phyloP scores from a whole-genome alignment of 2,329 filamentous ascomycete species.

The Ophiostoma sp. region DNA sequence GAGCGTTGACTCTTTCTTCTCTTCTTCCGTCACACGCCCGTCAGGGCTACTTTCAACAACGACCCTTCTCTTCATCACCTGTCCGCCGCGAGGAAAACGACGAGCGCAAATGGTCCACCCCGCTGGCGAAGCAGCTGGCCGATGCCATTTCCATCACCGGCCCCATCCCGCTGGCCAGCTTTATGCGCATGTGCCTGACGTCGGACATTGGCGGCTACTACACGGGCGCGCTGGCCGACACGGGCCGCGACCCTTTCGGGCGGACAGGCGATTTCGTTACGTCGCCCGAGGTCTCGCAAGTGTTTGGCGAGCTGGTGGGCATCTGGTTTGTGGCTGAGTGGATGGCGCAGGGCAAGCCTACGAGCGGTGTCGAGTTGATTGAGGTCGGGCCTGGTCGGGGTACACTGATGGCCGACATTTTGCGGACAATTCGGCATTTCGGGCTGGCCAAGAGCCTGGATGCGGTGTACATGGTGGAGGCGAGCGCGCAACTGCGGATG shows the following conservation, averaged over 20 bases:
- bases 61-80: conserved; percentile 35
- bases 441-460: conserved; percentile 74
- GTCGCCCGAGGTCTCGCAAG: conserved; percentile 93
- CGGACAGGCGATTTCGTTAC: conserved; percentile 92
- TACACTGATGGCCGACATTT: conserved; percentile 94
- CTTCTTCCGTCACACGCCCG: background rate
- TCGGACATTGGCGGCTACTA: conserved; percentile 92
- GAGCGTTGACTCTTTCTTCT: background rate
- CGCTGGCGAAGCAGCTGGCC: conserved; percentile 81
- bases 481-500: conserved; percentile 74
- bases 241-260: conserved; percentile 83
- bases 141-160: conserved; percentile 86
- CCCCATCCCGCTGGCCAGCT: conserved; percentile 86
- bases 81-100: conserved; percentile 31
- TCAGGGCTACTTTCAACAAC: background rate
- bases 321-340: conserved; percentile 97
- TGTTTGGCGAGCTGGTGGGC: conserved; percentile 92
- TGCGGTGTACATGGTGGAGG: conserved; percentile 90
- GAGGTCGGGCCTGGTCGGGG: conserved; percentile 93
- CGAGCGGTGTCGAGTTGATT: conserved; percentile 78
- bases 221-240: conserved; percentile 66
- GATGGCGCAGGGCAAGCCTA: conserved; percentile 81
- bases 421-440: conserved; percentile 86
- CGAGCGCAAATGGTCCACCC: conserved; percentile 80
- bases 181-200: conserved; percentile 98